Base-by-base conservation (phyloP, 2,329 filamentous ascomycete species). In the Septoria linicola region DNA sequence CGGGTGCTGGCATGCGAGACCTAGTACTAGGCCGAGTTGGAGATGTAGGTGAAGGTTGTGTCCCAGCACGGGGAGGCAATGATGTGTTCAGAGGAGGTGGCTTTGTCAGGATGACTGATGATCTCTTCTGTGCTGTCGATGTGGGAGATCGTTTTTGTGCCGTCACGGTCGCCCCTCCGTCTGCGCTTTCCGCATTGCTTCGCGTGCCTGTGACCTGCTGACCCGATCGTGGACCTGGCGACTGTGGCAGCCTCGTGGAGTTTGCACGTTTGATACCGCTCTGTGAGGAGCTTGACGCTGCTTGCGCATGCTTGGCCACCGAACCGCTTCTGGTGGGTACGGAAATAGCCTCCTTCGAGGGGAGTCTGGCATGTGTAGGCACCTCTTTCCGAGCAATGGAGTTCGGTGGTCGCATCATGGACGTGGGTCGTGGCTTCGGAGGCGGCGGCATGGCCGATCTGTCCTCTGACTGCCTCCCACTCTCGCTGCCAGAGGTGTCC, bases 1-100 rank as follows among this genome's bases (percentile, higher is more conserved):
- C 51, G 6, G 60, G 57, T 13, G 60, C 58, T 17, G 58, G 53
- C 20, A 72, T 68, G n/a, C 70, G 66, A 34, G 65, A 53, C 8
- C 47, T 66, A 14, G 61, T 56, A 48, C 56, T 63, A 41, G 55
- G 48, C 40, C 31, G 59, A 27, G 54, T 53, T 5, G 61, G 57
- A 13, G 63, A 61, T 14, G 47, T 40, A 11, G 58, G 57, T 5
- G 59, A 57, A 34, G 49, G 41, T 21, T 45, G 37, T 23, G 46
- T 54, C 20, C 54, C 47, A n/a, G 51, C 14, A n/a, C 44, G 41
- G n/a, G 41, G 36, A 11, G 40, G 34, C 5, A 48, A 31, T 7
- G 54, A 40, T 8, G 54, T 52, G 32, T 59, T 58, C 13, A 56
- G 51, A 4, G 52, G 50, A 3, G 57, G 46, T 25, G 59, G 55